These are phyloP conservation scores for Hypoxylon perforatum DNA, from an alignment of 495 filamentous ascomycete genomes.

Conservation along the genomic window DNA sequence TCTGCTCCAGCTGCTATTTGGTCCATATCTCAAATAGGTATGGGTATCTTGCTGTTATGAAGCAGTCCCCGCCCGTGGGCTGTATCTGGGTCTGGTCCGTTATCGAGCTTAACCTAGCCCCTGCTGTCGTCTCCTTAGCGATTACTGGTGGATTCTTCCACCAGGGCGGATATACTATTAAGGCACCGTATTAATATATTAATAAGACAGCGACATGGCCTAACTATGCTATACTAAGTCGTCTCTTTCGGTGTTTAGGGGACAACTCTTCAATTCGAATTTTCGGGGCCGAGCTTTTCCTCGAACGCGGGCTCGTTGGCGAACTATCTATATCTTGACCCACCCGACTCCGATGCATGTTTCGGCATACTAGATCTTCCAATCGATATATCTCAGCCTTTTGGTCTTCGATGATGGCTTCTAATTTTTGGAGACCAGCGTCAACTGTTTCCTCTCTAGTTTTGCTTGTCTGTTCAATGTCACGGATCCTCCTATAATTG, in stretches of 20 bases:
- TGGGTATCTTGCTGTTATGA: slow-evolving; percentile 90
- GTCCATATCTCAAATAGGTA: slow-evolving; percentile 81
- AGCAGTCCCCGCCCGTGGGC: slow-evolving; percentile 86
- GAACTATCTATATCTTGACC: slow-evolving; percentile 6
- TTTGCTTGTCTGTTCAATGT: slow-evolving; percentile 40
- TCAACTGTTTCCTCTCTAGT: slow-evolving; percentile 29
- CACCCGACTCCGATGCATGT: slow-evolving; percentile 40
- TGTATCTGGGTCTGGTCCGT: slow-evolving; percentile 95
- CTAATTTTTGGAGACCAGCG: slow-evolving; percentile 37
- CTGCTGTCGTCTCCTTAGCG: slow-evolving; percentile 69
- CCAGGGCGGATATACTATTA: slow-evolving; percentile 72
- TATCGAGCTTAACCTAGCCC: slow-evolving; percentile 81
- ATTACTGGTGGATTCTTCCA: slow-evolving; percentile 73
- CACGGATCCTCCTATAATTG: slow-evolving; percentile 39
- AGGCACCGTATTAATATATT: slow-evolving; percentile 30
- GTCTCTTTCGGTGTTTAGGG: slow-evolving; percentile 13
- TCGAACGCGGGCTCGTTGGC: slow-evolving; percentile 14
- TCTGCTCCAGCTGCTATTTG: slow-evolving; percentile 76
- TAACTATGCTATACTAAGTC: slow-evolving; percentile 17
- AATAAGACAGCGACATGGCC: background rate
- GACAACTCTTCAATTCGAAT: background rate
- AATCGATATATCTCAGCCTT: slow-evolving; percentile 45
- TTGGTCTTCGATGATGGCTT: slow-evolving; percentile 40
- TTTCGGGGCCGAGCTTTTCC: slow-evolving; percentile 3
- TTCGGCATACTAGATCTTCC: slow-evolving; percentile 42